Percentiles rank a stretch among this genome's conserved stretches.
Evolutionary conservation across 2,329 filamentous ascomycete species (phyloP).

Genomic region (Paecilomyces fulvus): DNA sequence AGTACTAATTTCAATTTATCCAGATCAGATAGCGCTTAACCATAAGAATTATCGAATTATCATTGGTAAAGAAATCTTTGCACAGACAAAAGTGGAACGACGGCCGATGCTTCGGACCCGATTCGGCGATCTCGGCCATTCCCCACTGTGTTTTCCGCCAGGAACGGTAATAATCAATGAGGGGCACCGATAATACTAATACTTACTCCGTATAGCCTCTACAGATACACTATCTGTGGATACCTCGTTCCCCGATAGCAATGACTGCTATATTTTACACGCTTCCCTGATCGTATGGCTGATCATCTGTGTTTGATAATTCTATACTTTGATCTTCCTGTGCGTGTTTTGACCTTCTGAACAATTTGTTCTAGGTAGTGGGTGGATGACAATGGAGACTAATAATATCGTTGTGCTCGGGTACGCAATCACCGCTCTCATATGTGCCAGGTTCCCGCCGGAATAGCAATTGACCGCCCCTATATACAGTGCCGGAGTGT

Average conservation of each 20-base stretch:
- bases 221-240: not conserved
- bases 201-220: too few species aligned
- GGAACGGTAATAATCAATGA: not conserved
- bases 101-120: too few species aligned
- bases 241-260: not conserved
- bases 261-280: not conserved
- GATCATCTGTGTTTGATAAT: not conserved
- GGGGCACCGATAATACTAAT: not conserved
- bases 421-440: conserved; percentile 13
- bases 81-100: too few species aligned
- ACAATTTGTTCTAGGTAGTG: too few species aligned
- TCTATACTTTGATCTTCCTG: not conserved
- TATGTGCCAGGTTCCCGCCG: not conserved
- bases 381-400: conserved; percentile 16
- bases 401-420: conserved; percentile 34
- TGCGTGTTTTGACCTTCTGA: not conserved
- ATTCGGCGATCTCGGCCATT: not conserved
- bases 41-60: too few species aligned
- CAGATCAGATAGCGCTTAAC: too few species aligned
- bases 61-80: too few species aligned
- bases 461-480: not conserved
- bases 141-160: not conserved
- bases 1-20: too few species aligned
- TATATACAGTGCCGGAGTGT: conserved; percentile 51
- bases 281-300: not conserved